Evolutionary conservation across 371 early-diverging fungal genomes (phyloP).

Genomic region (Fennellomyces sp.): DNA sequence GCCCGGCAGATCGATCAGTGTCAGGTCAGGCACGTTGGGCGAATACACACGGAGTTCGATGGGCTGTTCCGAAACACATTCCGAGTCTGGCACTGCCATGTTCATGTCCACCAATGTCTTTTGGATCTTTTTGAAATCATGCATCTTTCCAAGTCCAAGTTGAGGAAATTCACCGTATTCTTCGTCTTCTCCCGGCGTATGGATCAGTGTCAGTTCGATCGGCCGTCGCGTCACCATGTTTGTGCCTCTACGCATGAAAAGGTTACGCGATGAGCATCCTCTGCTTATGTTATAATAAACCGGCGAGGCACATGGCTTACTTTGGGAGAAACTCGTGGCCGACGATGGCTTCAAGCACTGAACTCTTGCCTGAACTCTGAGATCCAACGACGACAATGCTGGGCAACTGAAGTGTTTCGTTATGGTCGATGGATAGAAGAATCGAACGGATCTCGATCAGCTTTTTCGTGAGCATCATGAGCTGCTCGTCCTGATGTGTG

Average conservation of each 20-base stretch:
- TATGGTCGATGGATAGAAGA: slow-evolving; percentile 80
- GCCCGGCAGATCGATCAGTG: slow-evolving; percentile 98
- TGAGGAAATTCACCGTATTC: slow-evolving; percentile 96
- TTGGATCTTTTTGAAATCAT: slow-evolving; percentile 87
- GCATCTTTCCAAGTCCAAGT: slow-evolving; percentile 85
- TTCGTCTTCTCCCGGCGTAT: slow-evolving; percentile 84
- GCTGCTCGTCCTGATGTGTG: slow-evolving; percentile 58
- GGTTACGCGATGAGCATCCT: not conserved
- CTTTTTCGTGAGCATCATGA: slow-evolving; percentile 91
- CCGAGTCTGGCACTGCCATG: slow-evolving; percentile 89
- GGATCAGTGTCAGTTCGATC: slow-evolving; percentile 95
- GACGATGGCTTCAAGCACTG: slow-evolving; percentile 98
- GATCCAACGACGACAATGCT: slow-evolving; percentile 98
- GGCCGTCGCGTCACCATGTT: slow-evolving; percentile 99
- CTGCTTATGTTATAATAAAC: not conserved
- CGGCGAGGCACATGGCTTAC: slow-evolving; percentile 45
- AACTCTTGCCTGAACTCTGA: slow-evolving; percentile 98
- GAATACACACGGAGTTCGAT: slow-evolving; percentile 95
- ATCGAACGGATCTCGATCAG: slow-evolving; percentile 94
- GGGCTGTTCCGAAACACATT: slow-evolving; percentile 93
- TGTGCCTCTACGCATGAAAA: slow-evolving; percentile 72
- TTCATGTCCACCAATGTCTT: slow-evolving; percentile 91
- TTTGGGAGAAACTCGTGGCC: slow-evolving; percentile 98
- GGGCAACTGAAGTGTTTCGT: slow-evolving; percentile 84
- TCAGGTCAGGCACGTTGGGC: slow-evolving; percentile 94